phyloP scores from a whole-genome alignment of 1,284 basidiomycete species.

The Leccinum pachyderme region DNA sequence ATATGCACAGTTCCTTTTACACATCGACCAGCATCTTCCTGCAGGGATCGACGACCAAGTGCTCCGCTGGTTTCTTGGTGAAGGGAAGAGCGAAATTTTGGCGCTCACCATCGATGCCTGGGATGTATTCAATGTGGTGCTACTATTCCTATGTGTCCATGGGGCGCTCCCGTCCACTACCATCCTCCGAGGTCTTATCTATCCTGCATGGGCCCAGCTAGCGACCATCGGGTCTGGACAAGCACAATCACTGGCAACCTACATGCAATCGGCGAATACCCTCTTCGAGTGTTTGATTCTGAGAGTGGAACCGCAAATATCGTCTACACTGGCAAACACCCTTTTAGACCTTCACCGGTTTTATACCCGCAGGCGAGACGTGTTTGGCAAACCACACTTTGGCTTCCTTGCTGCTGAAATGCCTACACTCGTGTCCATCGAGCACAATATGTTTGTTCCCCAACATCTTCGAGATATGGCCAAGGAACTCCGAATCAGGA shows the following conservation, averaged over 20 bases:
- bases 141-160: conserved; percentile 63
- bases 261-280: conserved; percentile 58
- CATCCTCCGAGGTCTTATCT: conserved; percentile 67
- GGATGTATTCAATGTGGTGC: conserved; percentile 59
- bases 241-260: conserved; percentile 43
- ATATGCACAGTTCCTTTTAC: conserved; percentile 66
- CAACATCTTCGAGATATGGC: conserved; percentile 47
- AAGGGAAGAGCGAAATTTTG: conserved; percentile 59
- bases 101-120: conserved; percentile 59
- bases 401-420: conserved; percentile 57
- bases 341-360: conserved; percentile 66
- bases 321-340: conserved; percentile 45
- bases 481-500: conserved; percentile 48
- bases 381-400: conserved; percentile 66
- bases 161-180: conserved; percentile 70
- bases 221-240: conserved; percentile 41
- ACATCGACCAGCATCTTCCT: conserved; percentile 72
- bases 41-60: conserved; percentile 66
- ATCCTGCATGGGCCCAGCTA: conserved; percentile 66
- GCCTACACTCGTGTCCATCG: conserved; percentile 65
- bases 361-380: conserved; percentile 61
- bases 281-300: conserved; percentile 62
- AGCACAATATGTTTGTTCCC: conserved; percentile 55
- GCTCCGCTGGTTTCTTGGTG: conserved; percentile 64
- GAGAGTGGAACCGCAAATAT: conserved; percentile 45